Base-by-base conservation (phyloP, 2,329 filamentous ascomycete species). In the Didymella glomerata region DNA sequence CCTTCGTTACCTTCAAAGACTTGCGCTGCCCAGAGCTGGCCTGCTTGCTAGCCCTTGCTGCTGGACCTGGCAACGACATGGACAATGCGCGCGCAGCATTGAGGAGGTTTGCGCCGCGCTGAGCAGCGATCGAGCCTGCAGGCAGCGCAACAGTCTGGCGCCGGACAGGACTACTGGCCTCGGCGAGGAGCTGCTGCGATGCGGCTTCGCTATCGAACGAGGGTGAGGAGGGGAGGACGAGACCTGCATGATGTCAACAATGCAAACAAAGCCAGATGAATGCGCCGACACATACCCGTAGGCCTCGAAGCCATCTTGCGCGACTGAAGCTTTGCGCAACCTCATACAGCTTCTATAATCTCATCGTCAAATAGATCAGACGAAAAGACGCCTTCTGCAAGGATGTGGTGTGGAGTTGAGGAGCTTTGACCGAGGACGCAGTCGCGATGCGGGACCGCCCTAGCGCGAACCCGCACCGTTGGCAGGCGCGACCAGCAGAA, bases 61-160 rank as follows among this genome's bases (percentile, higher is more conserved):
- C 65, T 14, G 34, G 36, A 25, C 42, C 14, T 18, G 48, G 52
- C 18, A 22, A 20, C 13, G 60, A 56, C 27, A 57, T 65, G 18
- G 53, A 42, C 14, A 67, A 48, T 27, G 22, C 48, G 32, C 72
- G 71, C 25, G 71, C 73, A 18, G 68, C 65, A 56, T 77, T 77
- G 30, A 77, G 66, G 3, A 74, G 66, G 34, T 47, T 62, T 24
- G 71, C 71, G 54, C 66, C 66, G 13, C 24, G 41, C 8, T 58
- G 34, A 10, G 67, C 57, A 10, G 51, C 25, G n/a, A 20, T 48
- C 3, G 42, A 38, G 11, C n/a, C 25, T 3, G 28, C 11, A 16
- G 34, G 16, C 13, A 18, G n/a, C 14, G 69, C 64, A 2, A 67
- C 60, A 40, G 64, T 38, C 2, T 30, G 25, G 30, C 41, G 32